These are phyloP conservation scores for Trichophaea hybrida DNA, from an alignment of 2,329 filamentous ascomycete genomes.

Conservation along the genomic window DNA sequence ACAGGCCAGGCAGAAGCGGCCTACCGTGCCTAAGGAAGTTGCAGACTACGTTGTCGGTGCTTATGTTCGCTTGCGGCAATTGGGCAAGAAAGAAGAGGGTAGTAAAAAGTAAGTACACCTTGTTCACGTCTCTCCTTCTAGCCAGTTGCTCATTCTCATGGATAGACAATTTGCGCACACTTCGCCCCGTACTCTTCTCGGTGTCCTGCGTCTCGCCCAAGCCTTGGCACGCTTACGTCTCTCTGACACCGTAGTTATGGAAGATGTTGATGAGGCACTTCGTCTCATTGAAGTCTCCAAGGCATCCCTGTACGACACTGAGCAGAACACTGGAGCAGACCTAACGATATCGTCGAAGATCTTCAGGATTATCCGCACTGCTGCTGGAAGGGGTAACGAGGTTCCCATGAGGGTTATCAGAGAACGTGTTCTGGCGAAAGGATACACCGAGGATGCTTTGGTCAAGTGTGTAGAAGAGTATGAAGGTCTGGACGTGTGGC, in stretches of 20 bases:
- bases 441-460: slow-evolving; percentile 91
- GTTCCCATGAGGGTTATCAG: slow-evolving; percentile 77
- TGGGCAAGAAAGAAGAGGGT: slow-evolving; percentile 81
- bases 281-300: slow-evolving; percentile 87
- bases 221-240: slow-evolving; percentile 87
- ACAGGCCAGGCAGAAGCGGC: slow-evolving; percentile 76
- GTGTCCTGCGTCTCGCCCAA: slow-evolving; percentile 82
- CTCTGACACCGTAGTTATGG: slow-evolving; percentile 65
- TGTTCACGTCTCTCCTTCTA: too few species aligned
- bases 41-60: slow-evolving; percentile 96
- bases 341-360: slow-evolving; percentile 78
- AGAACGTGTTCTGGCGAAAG: slow-evolving; percentile 86
- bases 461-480: slow-evolving; percentile 79
- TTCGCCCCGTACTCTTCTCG: slow-evolving; percentile 81
- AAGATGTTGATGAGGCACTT: slow-evolving; percentile 91
- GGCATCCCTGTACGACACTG: slow-evolving; percentile 60
- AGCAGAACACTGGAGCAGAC: slow-evolving; percentile 41
- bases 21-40: slow-evolving; percentile 67
- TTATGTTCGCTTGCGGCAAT: slow-evolving; percentile 85
- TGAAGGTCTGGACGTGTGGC: slow-evolving; percentile 58
- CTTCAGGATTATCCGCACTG: slow-evolving; percentile 80
- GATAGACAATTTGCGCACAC: slow-evolving; percentile 68
- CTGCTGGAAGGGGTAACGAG: slow-evolving; percentile 78
- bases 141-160: neutral
- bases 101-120: slow-evolving; percentile 46